These are phyloP conservation scores for Alternaria rosae DNA, from an alignment of 2,329 filamentous ascomycete genomes.

Conservation along the genomic window DNA sequence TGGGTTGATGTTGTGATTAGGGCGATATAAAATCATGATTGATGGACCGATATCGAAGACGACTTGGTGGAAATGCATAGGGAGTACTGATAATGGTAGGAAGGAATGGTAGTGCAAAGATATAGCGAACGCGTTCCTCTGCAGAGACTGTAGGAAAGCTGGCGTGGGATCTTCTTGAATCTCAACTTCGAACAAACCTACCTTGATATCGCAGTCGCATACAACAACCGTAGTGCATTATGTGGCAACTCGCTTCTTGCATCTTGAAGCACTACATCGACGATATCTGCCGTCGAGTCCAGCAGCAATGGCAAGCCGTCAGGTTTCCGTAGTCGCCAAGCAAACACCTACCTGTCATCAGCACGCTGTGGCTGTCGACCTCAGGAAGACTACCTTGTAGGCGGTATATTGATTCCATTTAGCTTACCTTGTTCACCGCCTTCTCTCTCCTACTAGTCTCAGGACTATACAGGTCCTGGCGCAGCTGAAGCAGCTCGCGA, in stretches of 20 bases:
- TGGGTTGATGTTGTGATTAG: neutral
- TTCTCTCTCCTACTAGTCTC: conserved; percentile 38
- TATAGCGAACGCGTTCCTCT: neutral
- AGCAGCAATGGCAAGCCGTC: conserved; percentile 72
- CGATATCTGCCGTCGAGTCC: conserved; percentile 78
- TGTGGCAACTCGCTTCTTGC: conserved; percentile 54
- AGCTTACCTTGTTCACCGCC: conserved; percentile 51
- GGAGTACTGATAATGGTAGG: neutral
- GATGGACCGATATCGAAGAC: neutral
- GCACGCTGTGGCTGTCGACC: conserved; percentile 9
- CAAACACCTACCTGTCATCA: conserved; percentile 40
- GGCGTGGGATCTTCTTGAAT: neutral
- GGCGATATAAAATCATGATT: neutral
- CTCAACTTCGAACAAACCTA: conserved; percentile 41
- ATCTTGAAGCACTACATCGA: conserved; percentile 73
- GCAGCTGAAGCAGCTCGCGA: conserved; percentile 70
- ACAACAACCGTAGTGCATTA: conserved; percentile 72
- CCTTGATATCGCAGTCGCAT: conserved; percentile 78
- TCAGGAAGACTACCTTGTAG: neutral
- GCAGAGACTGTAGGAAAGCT: neutral
- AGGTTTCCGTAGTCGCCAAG: conserved; percentile 42
- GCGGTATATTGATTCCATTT: neutral
- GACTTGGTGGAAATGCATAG: neutral
- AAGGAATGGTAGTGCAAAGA: neutral
- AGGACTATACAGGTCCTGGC: conserved; percentile 68